These are phyloP conservation scores for Microbotryomycetes sp. DNA, from an alignment of 1,284 basidiomycete genomes.

Conservation along the genomic window DNA sequence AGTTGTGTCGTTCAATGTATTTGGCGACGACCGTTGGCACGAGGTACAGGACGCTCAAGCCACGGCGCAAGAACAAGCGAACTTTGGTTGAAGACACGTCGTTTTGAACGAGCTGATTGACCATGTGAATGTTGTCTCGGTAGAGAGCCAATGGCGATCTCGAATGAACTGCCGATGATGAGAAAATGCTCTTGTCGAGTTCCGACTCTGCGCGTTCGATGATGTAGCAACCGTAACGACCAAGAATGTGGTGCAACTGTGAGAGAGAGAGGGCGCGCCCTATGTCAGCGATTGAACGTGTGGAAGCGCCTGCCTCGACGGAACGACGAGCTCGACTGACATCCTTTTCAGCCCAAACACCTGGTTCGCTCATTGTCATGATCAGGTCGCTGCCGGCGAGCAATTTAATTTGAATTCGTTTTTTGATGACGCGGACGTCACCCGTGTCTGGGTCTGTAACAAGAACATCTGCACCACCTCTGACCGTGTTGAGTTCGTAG, in stretches of 20 bases:
- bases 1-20: constrained; percentile 80
- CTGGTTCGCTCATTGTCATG: constrained; percentile 96
- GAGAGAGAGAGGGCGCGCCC: constrained; percentile 5
- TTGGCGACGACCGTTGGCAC: constrained; percentile 71
- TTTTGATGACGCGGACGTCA: constrained; percentile 36
- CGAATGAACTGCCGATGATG: constrained; percentile 34
- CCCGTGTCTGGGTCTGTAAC: constrained; percentile 26
- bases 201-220: constrained; percentile 92
- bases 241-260: constrained; percentile 90
- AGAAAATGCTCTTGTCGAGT: constrained; percentile 48
- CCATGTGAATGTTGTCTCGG: constrained; percentile 81
- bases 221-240: constrained; percentile 88
- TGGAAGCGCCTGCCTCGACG: background rate
- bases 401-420: constrained; percentile 67
- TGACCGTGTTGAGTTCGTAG: constrained; percentile 35
- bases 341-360: constrained; percentile 93
- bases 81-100: constrained; percentile 94
- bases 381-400: constrained; percentile 96
- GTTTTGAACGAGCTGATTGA: constrained; percentile 95
- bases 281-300: background rate
- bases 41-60: constrained; percentile 88
- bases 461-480: constrained; percentile 32
- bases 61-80: constrained; percentile 76
- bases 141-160: constrained; percentile 35
- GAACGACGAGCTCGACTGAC: constrained; percentile 48